Evolutionary conservation across 2,329 filamentous ascomycete species (phyloP), one percentile per base, ranked within the genome.

Genomic region (Diaporthe caulivora): DNA sequence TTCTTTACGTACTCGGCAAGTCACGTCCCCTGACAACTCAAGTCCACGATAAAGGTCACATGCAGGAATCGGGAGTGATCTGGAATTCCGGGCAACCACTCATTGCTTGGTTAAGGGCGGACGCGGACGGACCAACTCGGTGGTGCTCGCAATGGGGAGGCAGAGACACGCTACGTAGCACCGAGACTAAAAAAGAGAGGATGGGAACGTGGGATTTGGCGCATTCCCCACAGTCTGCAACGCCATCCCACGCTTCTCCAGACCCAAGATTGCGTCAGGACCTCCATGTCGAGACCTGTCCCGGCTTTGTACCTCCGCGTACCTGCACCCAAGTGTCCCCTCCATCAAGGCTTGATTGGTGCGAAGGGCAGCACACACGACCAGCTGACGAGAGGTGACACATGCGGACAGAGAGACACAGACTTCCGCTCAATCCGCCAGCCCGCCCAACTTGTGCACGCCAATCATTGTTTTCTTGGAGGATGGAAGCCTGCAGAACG

Each of bases 211-310:
- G 65, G 57, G 53, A 70, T 73, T 58, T 54, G 64, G 54, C 62
- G 29, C 42, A 70, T 70, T 62, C 71, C 70, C 73, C 73, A 75
- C 70, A 75, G 55, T 53, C 65, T 75, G 65, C 44, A 62, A 44
- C 42, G 40, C 51, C 71, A 75, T 75, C 73, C 73, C 73, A 70
- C 73, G 73, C 65, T 73, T 75, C 73, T 75, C 73, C 73, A 75
- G 73, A 73, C 71, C 65, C 57, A 73, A 70, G 53, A 75, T 75
- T 75, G 73, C 73, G 73, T 73, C 73, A 75, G 65, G 73, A 54
- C 71, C 57, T 71, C 68, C 53, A 67, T 54, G 54, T 54, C 65
- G 47, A 69, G 54, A 37, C 54, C 51, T 34, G 26, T 47, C 58
- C 47, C 47, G 31, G 29, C 42, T 24, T 54, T 70, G 73, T 75